phyloP scores from a whole-genome alignment of 768 basidiomycete species.

The Podaxis sp. region DNA sequence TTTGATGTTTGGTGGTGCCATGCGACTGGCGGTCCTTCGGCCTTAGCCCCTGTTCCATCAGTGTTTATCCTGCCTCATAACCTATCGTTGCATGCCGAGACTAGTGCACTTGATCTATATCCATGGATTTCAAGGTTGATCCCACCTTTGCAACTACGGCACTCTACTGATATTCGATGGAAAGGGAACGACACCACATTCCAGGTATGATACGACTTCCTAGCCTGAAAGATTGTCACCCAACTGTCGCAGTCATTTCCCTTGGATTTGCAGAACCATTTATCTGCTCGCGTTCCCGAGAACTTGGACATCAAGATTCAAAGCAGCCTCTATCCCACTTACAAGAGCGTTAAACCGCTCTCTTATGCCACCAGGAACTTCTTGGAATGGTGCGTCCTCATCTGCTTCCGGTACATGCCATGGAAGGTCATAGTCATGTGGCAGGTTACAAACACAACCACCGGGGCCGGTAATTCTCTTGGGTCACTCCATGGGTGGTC shows the following conservation, averaged over 20 bases:
- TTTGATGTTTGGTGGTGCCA: not conserved
- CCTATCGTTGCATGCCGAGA: constrained; percentile 14
- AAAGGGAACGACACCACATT: constrained; percentile 59
- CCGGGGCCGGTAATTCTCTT: constrained; percentile 55
- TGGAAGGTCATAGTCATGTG: not conserved
- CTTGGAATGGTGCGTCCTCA: constrained; percentile 46
- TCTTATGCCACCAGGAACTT: constrained; percentile 51
- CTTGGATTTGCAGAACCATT: constrained; percentile 47
- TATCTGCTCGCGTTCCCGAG: constrained; percentile 34
- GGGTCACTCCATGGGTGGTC: constrained; percentile 63
- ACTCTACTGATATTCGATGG: not conserved
- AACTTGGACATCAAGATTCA: constrained; percentile 39
- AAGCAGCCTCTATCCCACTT: constrained; percentile 58
- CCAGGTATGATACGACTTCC: constrained; percentile 35
- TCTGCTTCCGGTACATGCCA: not conserved
- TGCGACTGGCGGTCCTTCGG: not conserved
- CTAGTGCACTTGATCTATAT: constrained; percentile 55
- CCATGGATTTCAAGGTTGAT: constrained; percentile 56
- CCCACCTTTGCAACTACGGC: not conserved
- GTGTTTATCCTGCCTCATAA: not conserved
- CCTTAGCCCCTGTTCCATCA: not conserved
- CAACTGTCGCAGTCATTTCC: constrained; percentile 47
- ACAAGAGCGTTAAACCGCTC: constrained; percentile 57
- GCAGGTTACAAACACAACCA: constrained; percentile 54
- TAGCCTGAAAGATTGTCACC: not conserved